Evolutionary conservation across 2,329 filamentous ascomycete genomes (phyloP).

Genomic region (Colletotrichum sp.): DNA sequence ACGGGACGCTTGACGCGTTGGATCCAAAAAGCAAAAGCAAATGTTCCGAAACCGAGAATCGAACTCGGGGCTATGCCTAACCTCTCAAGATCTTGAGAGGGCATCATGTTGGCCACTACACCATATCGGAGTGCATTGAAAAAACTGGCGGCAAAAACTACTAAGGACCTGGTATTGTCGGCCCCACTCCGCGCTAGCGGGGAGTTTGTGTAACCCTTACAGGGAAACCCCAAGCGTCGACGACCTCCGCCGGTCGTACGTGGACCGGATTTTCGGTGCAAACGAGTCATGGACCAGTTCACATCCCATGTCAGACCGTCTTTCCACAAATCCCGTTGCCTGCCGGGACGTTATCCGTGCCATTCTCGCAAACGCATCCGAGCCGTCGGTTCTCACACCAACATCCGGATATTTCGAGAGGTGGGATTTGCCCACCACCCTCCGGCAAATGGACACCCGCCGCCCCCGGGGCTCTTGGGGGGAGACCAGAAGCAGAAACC

Average conservation of each 20-base stretch:
- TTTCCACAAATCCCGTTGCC: not conserved
- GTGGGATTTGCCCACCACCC: not conserved
- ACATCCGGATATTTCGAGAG: not conserved
- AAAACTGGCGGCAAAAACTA: rapidly evolving
- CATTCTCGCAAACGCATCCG: not conserved
- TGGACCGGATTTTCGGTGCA: not conserved
- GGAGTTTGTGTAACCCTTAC: not conserved
- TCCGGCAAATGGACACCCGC: not conserved
- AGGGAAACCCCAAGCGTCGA: not conserved
- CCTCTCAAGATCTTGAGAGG: not conserved
- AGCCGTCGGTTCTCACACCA: not conserved
- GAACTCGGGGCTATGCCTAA: conserved; percentile 19
- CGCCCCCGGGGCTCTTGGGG: not conserved
- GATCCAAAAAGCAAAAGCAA: not conserved
- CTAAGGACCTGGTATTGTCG: not conserved
- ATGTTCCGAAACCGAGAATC: conserved; percentile 17
- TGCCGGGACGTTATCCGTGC: not conserved
- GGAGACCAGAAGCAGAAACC: not conserved
- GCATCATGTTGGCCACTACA: conserved; percentile 19
- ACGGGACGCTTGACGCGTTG: rapidly evolving
- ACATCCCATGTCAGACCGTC: not conserved
- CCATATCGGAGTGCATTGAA: not conserved
- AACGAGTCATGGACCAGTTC: conserved; percentile 6
- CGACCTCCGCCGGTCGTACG: not conserved
- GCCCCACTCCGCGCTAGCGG: not conserved